Percentiles rank a stretch among this genome's conserved stretches.
These are phyloP conservation scores for Parastagonospora avenae DNA, from an alignment of 2,329 filamentous ascomycete species.

Conservation along the genomic window DNA sequence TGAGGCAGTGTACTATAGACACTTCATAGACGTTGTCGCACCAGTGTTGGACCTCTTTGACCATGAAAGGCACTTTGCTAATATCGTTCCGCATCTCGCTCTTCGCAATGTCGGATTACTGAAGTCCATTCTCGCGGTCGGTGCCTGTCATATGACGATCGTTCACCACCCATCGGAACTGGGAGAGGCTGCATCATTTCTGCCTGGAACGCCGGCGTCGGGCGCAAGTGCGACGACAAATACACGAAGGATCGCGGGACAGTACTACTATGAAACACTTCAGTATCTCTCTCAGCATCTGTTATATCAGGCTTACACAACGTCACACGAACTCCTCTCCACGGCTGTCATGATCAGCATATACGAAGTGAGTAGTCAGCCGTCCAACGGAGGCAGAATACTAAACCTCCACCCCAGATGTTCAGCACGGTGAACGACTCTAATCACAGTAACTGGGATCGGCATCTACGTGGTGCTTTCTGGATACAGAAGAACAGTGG, in stretches of 20 bases:
- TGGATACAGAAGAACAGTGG: conserved; percentile 67
- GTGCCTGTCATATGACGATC: conserved; percentile 57
- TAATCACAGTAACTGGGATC: conserved; percentile 60
- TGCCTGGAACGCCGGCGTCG: conserved; percentile 19
- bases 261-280: conserved; percentile 67
- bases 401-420: conserved; percentile 49
- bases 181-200: conserved; percentile 33
- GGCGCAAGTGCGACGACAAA: conserved; percentile 21
- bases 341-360: conserved; percentile 65
- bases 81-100: conserved; percentile 43
- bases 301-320: conserved; percentile 62
- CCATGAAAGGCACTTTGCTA: conserved; percentile 45
- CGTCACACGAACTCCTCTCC: conserved; percentile 62
- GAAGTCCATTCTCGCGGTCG: conserved; percentile 62
- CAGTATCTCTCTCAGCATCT: conserved; percentile 66
- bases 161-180: conserved; percentile 26
- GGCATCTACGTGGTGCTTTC: conserved; percentile 67
- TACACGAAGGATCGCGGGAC: conserved; percentile 45
- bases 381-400: too few relatives aligned
- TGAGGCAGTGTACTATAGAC: conserved; percentile 46
- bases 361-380: conserved; percentile 52
- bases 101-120: conserved; percentile 62
- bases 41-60: conserved; percentile 53
- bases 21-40: conserved; percentile 46
- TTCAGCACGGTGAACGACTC: conserved; percentile 57